Evolutionary conservation across 371 early-diverging fungal species (phyloP).

Genomic region (Mucor lusitanicus): DNA sequence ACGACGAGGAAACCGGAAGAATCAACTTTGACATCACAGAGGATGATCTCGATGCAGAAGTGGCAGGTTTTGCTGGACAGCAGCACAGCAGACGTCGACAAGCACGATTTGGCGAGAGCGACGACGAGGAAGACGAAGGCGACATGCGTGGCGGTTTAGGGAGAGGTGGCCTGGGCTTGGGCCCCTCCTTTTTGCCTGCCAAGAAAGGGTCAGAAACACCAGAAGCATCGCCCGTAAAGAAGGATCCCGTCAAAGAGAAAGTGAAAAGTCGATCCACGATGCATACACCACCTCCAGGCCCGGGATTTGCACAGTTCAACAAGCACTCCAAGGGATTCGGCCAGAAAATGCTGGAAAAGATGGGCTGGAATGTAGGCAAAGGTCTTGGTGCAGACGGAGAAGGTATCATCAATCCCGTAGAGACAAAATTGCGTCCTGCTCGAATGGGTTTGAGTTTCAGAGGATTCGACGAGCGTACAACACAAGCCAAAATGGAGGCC

Average conservation of each 20-base stretch:
- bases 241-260: slow-evolving; percentile 13
- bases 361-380: slow-evolving; percentile 77
- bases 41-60: slow-evolving; percentile 44
- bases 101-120: slow-evolving; percentile 14
- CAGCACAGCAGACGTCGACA: slow-evolving; percentile 11
- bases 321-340: slow-evolving; percentile 73
- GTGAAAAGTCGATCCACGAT: slow-evolving; percentile 2
- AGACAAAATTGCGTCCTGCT: slow-evolving; percentile 79
- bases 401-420: slow-evolving; percentile 90
- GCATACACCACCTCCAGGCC: slow-evolving; percentile 39
- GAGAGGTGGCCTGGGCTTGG: slow-evolving; percentile 2
- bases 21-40: slow-evolving; percentile 47
- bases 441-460: slow-evolving; percentile 81
- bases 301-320: slow-evolving; percentile 82
- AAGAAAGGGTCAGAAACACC: slow-evolving; percentile 5
- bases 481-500: slow-evolving; percentile 53
- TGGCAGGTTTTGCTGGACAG: slow-evolving; percentile 41
- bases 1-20: slow-evolving; percentile 45
- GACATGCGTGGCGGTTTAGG: slow-evolving; percentile 24
- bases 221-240: slow-evolving; percentile 3
- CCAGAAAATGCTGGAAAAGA: slow-evolving; percentile 79
- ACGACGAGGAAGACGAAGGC: slow-evolving; percentile 46
- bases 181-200: slow-evolving; percentile 16
- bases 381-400: slow-evolving; percentile 80
- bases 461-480: slow-evolving; percentile 73